A percentile compares a stretch with the other conserved stretches of the same genome.
These are phyloP conservation scores for Heteromeles arbutifolia DNA, from an alignment of 306 rosid genomes.

Conservation along the genomic window DNA sequence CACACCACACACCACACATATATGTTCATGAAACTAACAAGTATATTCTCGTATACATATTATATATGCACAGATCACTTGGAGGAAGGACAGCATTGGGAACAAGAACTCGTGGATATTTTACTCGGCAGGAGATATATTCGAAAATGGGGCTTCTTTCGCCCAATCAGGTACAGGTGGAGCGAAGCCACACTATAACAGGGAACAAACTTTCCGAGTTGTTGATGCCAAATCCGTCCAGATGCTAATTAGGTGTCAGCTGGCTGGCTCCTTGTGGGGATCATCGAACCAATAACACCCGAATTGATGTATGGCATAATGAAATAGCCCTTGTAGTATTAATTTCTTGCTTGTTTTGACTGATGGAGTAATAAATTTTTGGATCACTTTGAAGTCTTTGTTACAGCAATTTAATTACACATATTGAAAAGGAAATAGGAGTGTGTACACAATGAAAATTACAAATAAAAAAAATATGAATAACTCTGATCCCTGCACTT, in stretches of 20 bases:
- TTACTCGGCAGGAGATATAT: conserved; percentile 23
- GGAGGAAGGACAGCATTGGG: conserved; percentile 15
- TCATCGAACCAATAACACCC: not conserved
- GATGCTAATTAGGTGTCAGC: conserved; percentile 4
- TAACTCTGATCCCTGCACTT: not conserved
- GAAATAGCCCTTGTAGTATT: not conserved
- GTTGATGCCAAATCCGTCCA: conserved; percentile 19
- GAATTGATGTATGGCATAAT: not conserved
- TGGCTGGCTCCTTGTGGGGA: not conserved
- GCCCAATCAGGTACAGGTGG: conserved; percentile 2
- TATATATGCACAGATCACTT: conserved; percentile 9
- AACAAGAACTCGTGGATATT: conserved; percentile 19
- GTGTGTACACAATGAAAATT: not conserved
- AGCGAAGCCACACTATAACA: conserved; percentile 18
- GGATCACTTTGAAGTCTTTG: not conserved
- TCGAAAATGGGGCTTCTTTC: conserved; percentile 34
- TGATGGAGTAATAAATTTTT: not conserved
- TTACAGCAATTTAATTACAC: not conserved
- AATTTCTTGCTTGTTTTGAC: no score
- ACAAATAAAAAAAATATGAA: not conserved
- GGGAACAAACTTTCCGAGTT: conserved; percentile 20
- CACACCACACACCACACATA: no score
- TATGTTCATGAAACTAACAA: not conserved
- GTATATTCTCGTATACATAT: not conserved
- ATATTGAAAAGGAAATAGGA: not conserved